These are phyloP conservation scores for Fusarium sp. DNA, from an alignment of 2,329 filamentous ascomycete species.

Conservation along the genomic window DNA sequence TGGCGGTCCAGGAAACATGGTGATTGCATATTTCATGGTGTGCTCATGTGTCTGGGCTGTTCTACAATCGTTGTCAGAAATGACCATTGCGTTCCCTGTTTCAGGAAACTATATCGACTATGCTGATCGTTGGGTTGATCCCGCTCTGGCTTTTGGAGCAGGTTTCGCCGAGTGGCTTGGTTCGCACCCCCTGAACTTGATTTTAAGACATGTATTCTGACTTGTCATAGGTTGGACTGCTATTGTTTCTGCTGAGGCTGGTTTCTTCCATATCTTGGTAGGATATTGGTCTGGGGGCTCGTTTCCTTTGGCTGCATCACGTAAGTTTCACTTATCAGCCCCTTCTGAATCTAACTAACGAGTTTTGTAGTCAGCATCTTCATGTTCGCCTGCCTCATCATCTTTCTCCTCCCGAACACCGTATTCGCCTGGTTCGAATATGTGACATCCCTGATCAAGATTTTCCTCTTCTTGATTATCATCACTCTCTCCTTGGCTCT, in stretches of 20 bases:
- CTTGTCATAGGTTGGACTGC: slow-evolving; percentile 21
- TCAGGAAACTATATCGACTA: slow-evolving; percentile 35
- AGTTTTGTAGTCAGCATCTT: slow-evolving; percentile 3
- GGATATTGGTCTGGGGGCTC: slow-evolving; percentile 15
- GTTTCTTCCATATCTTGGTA: slow-evolving; percentile 21
- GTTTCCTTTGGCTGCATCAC: slow-evolving; percentile 14
- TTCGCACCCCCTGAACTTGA: background rate
- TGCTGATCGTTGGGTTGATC: slow-evolving; percentile 31
- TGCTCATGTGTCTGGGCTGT: slow-evolving; percentile 30
- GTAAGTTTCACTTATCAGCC: background rate
- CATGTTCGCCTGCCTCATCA: slow-evolving; percentile 12
- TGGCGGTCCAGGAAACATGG: slow-evolving; percentile 31
- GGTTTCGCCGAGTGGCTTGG: slow-evolving; percentile 36
- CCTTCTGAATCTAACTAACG: background rate
- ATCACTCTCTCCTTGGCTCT: slow-evolving; percentile 22
- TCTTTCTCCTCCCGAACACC: slow-evolving; percentile 25
- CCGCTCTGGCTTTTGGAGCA: slow-evolving; percentile 30
- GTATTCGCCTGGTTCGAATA: slow-evolving; percentile 31
- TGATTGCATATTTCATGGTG: slow-evolving; percentile 29
- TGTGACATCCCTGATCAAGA: slow-evolving; percentile 28
- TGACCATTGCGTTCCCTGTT: slow-evolving; percentile 30
- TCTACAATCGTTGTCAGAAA: slow-evolving; percentile 28
- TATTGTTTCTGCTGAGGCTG: slow-evolving; percentile 24
- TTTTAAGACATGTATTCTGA: background rate
- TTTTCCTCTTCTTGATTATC: slow-evolving; percentile 25